Conservation (phyloP, 2,329 filamentous ascomycete species). For the Fusarium fujikuroi region DNA sequence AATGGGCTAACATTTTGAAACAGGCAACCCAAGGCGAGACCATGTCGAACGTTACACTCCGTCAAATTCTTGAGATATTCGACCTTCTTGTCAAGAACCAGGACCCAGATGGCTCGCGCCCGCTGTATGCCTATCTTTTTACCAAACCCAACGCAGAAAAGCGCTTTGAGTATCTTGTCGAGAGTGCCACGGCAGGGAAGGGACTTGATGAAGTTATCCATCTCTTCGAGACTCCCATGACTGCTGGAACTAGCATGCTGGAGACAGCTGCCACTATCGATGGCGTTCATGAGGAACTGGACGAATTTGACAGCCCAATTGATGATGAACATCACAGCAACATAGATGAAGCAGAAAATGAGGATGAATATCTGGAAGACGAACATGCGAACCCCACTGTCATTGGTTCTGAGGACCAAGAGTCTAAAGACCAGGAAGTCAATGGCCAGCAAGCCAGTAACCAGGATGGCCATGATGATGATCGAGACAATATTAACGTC, state of each 20-base stretch:
- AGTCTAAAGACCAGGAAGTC: background rate
- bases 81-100: slow-evolving; percentile 57
- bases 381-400: background rate
- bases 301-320: slow-evolving; percentile 42
- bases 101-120: slow-evolving; percentile 52
- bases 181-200: slow-evolving; percentile 55
- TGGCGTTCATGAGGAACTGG: slow-evolving; percentile 36
- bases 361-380: slow-evolving; percentile 37
- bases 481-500: background rate
- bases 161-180: slow-evolving; percentile 53
- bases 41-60: slow-evolving; percentile 52
- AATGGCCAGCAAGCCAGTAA: background rate
- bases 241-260: slow-evolving; percentile 22
- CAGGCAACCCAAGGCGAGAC: slow-evolving; percentile 52
- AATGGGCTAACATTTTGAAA: slow-evolving; percentile 40
- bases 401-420: background rate
- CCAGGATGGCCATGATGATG: background rate
- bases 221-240: slow-evolving; percentile 48
- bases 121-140: slow-evolving; percentile 56
- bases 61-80: slow-evolving; percentile 56
- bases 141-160: slow-evolving; percentile 53
- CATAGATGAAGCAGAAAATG: slow-evolving; percentile 17
- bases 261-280: slow-evolving; percentile 31
- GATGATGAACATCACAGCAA: slow-evolving; percentile 36
- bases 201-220: slow-evolving; percentile 55